A percentile compares a stretch with the other conserved stretches of the same genome.
Conservation (phyloP, 2,329 filamentous ascomycete species). For the Trichoderma sp. region DNA sequence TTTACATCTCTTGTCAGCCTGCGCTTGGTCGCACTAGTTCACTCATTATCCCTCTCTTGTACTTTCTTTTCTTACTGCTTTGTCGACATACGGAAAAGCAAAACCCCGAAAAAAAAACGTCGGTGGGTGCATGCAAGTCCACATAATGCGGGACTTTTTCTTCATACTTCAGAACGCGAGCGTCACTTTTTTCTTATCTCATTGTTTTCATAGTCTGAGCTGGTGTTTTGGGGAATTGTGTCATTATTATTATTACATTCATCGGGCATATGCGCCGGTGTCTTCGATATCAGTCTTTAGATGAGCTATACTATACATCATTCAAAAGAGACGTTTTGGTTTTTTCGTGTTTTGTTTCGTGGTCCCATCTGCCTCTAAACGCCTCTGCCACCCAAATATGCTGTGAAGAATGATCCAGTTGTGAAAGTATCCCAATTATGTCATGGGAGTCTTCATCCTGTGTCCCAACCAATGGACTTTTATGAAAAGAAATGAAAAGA, state of each 20-base stretch:
- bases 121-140: not conserved
- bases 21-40: slow-evolving; percentile 15
- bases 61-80: not conserved
- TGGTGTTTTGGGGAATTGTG: slow-evolving; percentile 16
- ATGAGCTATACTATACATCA: slow-evolving; percentile 26
- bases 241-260: slow-evolving; percentile 28
- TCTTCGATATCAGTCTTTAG: slow-evolving; percentile 23
- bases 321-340: slow-evolving; percentile 4
- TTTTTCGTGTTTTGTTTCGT: slow-evolving; percentile 9
- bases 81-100: slow-evolving; percentile 4
- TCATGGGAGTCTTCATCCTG: not conserved
- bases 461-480: not conserved
- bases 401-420: not conserved
- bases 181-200: slow-evolving; percentile 4
- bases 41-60: not conserved
- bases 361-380: slow-evolving; percentile 14
- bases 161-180: not conserved
- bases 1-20: not conserved
- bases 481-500: not conserved
- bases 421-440: not conserved
- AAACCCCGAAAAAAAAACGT: not conserved
- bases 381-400: slow-evolving; percentile 11
- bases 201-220: not conserved
- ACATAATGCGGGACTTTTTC: not conserved
- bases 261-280: slow-evolving; percentile 12